phyloP scores from a whole-genome alignment of 257 asterid species.

The Salvia rosmarinus region DNA sequence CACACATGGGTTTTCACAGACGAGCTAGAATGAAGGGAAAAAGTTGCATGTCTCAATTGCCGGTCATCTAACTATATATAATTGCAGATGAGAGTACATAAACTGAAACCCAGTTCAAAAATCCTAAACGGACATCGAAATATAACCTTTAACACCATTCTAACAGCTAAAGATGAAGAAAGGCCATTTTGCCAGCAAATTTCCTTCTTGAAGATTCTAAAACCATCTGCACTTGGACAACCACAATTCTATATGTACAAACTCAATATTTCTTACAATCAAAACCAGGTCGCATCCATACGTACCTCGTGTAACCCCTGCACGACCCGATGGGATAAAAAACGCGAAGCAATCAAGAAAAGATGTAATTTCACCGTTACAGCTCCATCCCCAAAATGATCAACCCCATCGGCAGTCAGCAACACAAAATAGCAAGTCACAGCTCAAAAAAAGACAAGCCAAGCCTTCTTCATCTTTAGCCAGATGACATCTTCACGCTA shows the following conservation, averaged over 20 bases:
- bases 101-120: conserved; percentile 30
- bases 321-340: conserved; percentile 19
- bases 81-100: conserved; percentile 33
- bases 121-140: conserved; percentile 28
- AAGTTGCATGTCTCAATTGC: too few relatives aligned
- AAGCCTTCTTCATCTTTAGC: conserved; percentile 33
- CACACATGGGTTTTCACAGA: too few relatives aligned
- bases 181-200: conserved; percentile 36
- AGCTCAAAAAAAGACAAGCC: conserved; percentile 6
- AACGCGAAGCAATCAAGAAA: conserved; percentile 17
- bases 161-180: conserved; percentile 29
- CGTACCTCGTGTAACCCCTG: conserved; percentile 2
- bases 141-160: conserved; percentile 35
- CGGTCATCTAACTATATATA: conserved; percentile 2
- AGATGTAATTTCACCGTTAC: neutral
- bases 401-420: conserved; percentile 20
- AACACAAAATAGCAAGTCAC: conserved; percentile 4
- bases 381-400: conserved; percentile 5
- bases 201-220: conserved; percentile 28
- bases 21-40: too few relatives aligned
- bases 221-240: conserved; percentile 33
- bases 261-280: conserved; percentile 35
- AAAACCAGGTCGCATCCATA: conserved; percentile 15
- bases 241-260: conserved; percentile 47
- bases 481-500: conserved; percentile 35